Base-by-base conservation (phyloP, 176 grass and related monocot genomes). In the Thalia dealbata region DNA sequence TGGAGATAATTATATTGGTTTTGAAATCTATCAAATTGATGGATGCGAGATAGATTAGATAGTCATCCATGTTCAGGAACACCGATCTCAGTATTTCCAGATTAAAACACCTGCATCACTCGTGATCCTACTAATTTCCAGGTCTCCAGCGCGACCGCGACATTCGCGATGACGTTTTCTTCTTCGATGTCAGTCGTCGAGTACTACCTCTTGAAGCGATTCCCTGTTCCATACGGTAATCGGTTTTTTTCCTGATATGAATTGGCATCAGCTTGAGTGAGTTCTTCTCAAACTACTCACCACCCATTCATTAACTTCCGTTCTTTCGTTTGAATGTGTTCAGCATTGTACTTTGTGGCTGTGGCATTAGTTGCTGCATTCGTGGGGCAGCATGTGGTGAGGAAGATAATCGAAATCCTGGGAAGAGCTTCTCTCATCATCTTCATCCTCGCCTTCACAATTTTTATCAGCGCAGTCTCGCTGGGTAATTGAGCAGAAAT, bases 141-240 rank as follows among this genome's bases (percentile, higher is more conserved):
- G 95, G 95, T 99, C 58, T 99, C 95, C 61, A 99, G 90, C 83
- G 95, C 92, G 26, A 96, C 92, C 2, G 84, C 92, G 30, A 96
- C 92, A 2, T 96, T 96, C 78, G 92, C 89, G 0, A 96, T 92
- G 92, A 92, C 91, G 81, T 96, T 96, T 71, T 96, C 92, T 15
- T 88, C 92, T 30, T 96, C 92, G 12, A 96, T 92, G 92, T 96
- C 92, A 0, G 92, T 92, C 24, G 86, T 92, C 28, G 92, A 92
- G 68, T 96, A 92, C 81, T 92, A 90, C 78, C 92, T 96, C 63
- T 74, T 99, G 84, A 76, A 85, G 43, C 85, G 90, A 21, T 99
- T 99, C 58, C 95, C 95, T 3, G 59, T 99, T 43, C 87, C 90
- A 72, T 91, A 91, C 23, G 87, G 95, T 93, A 84, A 32, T n/a